Base-by-base conservation (phyloP, 345 rosid genomes). In the Linum lewisii region DNA sequence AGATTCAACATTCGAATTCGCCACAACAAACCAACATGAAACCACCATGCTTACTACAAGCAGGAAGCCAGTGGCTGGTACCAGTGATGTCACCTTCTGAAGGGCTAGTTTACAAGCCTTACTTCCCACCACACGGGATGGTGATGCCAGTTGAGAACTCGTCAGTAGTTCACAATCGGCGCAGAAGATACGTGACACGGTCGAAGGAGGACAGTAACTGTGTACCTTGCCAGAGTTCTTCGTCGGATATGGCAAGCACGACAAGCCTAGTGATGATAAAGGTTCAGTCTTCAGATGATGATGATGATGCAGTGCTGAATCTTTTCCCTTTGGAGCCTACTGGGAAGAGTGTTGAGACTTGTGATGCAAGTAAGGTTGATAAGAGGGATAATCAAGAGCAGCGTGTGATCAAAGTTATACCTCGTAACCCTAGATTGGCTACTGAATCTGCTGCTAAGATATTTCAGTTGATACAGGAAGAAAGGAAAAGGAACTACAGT, bases 301-400 rank as follows among this genome's bases (percentile, higher is more conserved):
- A 29, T 29, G 34, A 29, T 8, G 7, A 29, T 29, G 34, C 34
- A 29, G 34, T 29, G 34, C 34, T 29, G 7, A 29, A 82, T 42
- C 87, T 82, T 25, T 89, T 84, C 44, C 75, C 75, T 6, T 52
- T 47, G 6, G 75, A 66, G 52, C 75, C 75, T 50, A 57, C 63
- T 29, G 50, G 47, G 57, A 74, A 72, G 56, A 29, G 7, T 29
- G 57, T 42, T 4, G 47, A 11, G 47, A 42, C 64, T 65, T 62
- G 67, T 10, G 67, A 72, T 29, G 34, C 34, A 29, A 29, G 34
- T 66, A 70, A 54, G 54, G 54, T 16, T 29, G 52, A 49, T 44
- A 61, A 63, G 59, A 23, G 23, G 45, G n/a, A n/a, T n/a, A 45
- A 47, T n/a, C 63, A 44, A 61, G 57, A 20, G 4, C 52, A 57